These are phyloP conservation scores for Coleophoma eucalyptorum DNA, from an alignment of 2,329 filamentous ascomycete species.

Conservation along the genomic window DNA sequence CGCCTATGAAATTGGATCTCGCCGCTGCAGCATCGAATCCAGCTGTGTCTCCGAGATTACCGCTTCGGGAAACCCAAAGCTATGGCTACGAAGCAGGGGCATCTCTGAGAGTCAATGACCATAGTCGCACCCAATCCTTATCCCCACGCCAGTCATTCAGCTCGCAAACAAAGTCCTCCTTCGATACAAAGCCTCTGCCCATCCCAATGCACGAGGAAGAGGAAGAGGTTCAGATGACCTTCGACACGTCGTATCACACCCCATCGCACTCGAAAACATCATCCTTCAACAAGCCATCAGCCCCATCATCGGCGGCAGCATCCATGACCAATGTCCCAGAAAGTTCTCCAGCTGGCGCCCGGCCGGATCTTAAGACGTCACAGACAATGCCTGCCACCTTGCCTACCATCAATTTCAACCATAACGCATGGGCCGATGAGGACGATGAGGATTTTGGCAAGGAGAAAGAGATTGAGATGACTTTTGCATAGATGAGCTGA, in stretches of 20 bases:
- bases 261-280: conserved; percentile 12
- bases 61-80: conserved; percentile 43
- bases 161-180: conserved; percentile 13
- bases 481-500: conserved; percentile 50
- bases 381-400: conserved; percentile 47
- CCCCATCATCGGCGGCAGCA: conserved; percentile 5
- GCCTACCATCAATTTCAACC: conserved; percentile 26
- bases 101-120: conserved; percentile 19
- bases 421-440: conserved; percentile 69
- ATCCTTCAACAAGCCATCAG: conserved; percentile 10
- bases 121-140: conserved; percentile 18
- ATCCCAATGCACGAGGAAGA: conserved; percentile 25
- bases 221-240: conserved; percentile 65
- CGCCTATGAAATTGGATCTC: conserved; percentile 79
- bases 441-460: conserved; percentile 66
- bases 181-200: conserved; percentile 5
- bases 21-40: conserved; percentile 5
- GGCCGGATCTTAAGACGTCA: conserved; percentile 39
- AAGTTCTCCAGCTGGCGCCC: conserved; percentile 9
- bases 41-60: conserved; percentile 13
- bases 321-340: conserved; percentile 9
- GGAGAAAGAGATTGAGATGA: conserved; percentile 76
- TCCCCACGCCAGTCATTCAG: conserved; percentile 21
- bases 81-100: conserved; percentile 28
- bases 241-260: conserved; percentile 54